Evolutionary conservation across 1,284 basidiomycete genomes (phyloP).

Genomic region (Microbotryum lychnidis-dioicae): DNA sequence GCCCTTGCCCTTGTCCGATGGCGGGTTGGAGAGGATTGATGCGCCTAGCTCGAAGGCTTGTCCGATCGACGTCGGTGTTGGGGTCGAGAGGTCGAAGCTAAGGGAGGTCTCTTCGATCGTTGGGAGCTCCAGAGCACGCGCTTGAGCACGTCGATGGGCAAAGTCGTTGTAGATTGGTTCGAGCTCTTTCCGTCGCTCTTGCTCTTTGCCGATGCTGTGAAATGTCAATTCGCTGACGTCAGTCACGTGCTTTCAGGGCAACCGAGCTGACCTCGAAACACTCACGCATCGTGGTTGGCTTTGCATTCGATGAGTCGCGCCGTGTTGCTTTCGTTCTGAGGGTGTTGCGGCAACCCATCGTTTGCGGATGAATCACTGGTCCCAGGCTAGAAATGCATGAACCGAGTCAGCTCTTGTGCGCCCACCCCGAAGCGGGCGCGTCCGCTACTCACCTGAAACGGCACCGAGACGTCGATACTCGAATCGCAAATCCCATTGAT

Average conservation of each 20-base stretch:
- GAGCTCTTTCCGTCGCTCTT: constrained; percentile 11
- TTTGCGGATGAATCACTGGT: too few relatives aligned
- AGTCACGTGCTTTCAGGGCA: background rate
- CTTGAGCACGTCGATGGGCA: constrained; percentile 2
- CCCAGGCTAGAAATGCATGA: too few relatives aligned
- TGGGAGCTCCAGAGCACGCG: background rate
- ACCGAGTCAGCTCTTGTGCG: too few relatives aligned
- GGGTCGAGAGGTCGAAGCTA: constrained; percentile 8
- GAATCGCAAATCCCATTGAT: constrained; percentile 16
- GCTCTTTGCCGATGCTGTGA: constrained; percentile 20
- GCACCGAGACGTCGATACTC: constrained; percentile 20
- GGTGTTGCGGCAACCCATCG: constrained; percentile 18
- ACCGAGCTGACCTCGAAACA: background rate
- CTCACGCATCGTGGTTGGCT: constrained; percentile 19
- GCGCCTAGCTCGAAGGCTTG: constrained; percentile 13
- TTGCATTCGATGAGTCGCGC: constrained; percentile 15
- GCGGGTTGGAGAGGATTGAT: background rate
- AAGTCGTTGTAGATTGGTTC: constrained; percentile 12
- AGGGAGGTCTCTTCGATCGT: background rate
- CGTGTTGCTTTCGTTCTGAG: constrained; percentile 24
- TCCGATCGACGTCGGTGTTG: constrained; percentile 4
- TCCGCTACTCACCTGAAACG: constrained; percentile 6
- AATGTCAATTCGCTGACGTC: background rate
- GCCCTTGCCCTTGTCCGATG: too few relatives aligned
- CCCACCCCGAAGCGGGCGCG: too few relatives aligned